Percentiles rank a stretch among this genome's conserved stretches.
These are phyloP conservation scores for Pulveroboletus sp. DNA, from an alignment of 768 basidiomycete genomes.

Conservation along the genomic window DNA sequence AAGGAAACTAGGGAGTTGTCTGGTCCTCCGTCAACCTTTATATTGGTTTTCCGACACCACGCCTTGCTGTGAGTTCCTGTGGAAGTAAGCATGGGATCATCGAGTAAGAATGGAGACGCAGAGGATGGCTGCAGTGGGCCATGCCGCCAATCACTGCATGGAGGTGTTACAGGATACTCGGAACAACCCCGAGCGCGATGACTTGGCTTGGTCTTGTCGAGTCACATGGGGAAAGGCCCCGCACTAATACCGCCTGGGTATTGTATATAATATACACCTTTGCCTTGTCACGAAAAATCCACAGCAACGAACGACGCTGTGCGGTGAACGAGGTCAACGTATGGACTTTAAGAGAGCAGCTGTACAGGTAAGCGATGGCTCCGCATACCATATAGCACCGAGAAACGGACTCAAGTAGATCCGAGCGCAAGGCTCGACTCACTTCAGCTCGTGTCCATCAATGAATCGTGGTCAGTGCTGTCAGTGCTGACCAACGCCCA, in stretches of 20 bases:
- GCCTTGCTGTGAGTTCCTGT: slow-evolving; percentile 23
- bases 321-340: neutral
- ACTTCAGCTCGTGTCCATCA: neutral
- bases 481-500: neutral
- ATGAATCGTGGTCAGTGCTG: neutral
- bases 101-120: neutral
- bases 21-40: slow-evolving; percentile 1
- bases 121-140: slow-evolving; percentile 11
- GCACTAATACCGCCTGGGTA: neutral
- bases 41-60: neutral
- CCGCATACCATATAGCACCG: neutral
- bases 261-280: neutral
- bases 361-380: neutral
- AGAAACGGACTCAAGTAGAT: neutral
- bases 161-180: neutral
- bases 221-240: neutral
- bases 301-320: neutral
- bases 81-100: slow-evolving; percentile 9
- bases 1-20: neutral
- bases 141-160: neutral
- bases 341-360: neutral
- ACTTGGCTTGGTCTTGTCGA: neutral
- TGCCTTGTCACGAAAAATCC: neutral
- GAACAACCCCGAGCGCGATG: slow-evolving; percentile 1
- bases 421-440: neutral